Evolutionary conservation across 2,329 filamentous ascomycete species (phyloP), one percentile per base, ranked within the genome.

Genomic region (Fusarium goolgardi): DNA sequence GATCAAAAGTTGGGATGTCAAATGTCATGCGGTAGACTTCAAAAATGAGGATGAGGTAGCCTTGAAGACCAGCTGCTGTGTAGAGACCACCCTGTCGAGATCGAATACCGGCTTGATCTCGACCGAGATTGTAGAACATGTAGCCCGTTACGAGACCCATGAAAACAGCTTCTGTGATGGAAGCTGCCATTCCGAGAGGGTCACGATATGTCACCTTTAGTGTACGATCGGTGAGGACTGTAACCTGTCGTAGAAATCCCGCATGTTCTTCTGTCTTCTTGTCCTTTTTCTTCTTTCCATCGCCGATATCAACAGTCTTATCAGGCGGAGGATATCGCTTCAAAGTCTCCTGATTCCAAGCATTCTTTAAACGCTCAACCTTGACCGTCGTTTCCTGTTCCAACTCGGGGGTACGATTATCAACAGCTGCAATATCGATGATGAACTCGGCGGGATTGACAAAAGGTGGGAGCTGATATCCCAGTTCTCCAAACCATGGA

Each of bases 361-460:
- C 84, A 6, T 76, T 74, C 72, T 87, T 90, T 23, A 94, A 80
- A 11, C 77, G 75, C n/a, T 87, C 80, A 1, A 94, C 89, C 11
- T 91, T 83, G 2, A 81, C 79, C 16, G 82, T 82, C 0, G 87
- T 91, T 35, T 83, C 81, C 16, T 79, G 78, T 73, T 94, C 91
- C 6, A 90, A 79, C 69, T 91, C 89, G 0, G 86, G 83, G 0
- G 87, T 89, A 7, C 92, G 85, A 71, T 89, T 92, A 72, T 94
- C 91, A 13, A 93, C 82, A 8, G 91, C 91, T 2, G 91, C 89
- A 32, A 92, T 82, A 68, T 94, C 91, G 56, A 94, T 90, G 50
- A 93, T 77, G 73, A 90, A 91, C 69, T 94, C 91, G 3, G 91
- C 91, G 0, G 92, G 91, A 70, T 94, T 94, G 45, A 92, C 90